Conservation (phyloP, 306 rosid genomes). For the Malus sylvestris region DNA sequence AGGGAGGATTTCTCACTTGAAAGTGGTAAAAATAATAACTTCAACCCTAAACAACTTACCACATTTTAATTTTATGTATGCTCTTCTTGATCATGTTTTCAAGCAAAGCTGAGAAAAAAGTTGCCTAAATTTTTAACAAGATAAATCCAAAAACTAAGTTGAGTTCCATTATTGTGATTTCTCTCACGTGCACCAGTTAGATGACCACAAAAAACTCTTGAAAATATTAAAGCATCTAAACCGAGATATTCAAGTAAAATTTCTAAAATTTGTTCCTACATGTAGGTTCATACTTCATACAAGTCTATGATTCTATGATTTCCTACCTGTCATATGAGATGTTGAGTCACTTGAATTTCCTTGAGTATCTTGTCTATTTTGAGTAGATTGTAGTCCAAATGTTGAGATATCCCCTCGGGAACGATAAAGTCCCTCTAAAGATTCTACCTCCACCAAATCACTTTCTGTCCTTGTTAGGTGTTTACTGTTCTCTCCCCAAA, state of each 20-base stretch:
- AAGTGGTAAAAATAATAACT: not conserved
- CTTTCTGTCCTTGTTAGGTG: slow-evolving; percentile 54
- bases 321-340: slow-evolving; percentile 22
- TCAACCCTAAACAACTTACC: not conserved
- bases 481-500: slow-evolving; percentile 45
- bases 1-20: not conserved
- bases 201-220: not conserved
- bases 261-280: not conserved
- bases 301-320: slow-evolving; percentile 1
- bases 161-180: not conserved
- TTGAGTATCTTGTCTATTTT: slow-evolving; percentile 13
- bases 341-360: slow-evolving; percentile 17
- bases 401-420: slow-evolving; percentile 14
- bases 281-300: not conserved
- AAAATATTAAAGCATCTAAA: not conserved
- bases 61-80: not conserved
- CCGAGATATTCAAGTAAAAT: not conserved
- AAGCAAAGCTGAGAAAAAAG: not conserved
- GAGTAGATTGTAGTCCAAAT: slow-evolving; percentile 6
- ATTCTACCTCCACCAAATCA: slow-evolving; percentile 47
- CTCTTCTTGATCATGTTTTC: not conserved
- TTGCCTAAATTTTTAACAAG: not conserved
- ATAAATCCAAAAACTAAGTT: not conserved
- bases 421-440: slow-evolving; percentile 31
- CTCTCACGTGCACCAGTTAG: not conserved